A percentile compares a stretch with the other conserved stretches of the same genome.
phyloP scores from a whole-genome alignment of 768 basidiomycete genomes.

The Cystobasidium onofrii region DNA sequence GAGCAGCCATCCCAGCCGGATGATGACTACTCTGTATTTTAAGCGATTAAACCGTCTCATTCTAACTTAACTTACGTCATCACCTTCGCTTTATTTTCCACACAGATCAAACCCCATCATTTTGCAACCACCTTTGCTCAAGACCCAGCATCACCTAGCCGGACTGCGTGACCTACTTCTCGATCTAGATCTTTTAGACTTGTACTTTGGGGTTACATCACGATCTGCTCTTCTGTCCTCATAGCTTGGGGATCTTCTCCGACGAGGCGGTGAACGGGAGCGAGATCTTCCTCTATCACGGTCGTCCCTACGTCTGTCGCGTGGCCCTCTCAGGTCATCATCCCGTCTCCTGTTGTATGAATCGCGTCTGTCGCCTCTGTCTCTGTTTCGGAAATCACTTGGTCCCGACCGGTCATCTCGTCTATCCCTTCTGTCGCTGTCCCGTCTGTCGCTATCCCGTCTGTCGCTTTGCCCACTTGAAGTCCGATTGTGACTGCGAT shows the following conservation, averaged over 20 bases:
- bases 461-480: neutral
- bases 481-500: neutral
- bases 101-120: no score
- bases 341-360: neutral
- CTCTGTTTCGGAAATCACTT: neutral
- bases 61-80: no score
- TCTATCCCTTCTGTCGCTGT: neutral
- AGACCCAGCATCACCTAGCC: no score
- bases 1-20: no score
- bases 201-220: neutral
- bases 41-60: no score
- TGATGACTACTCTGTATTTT: no score
- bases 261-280: constrained; percentile 21
- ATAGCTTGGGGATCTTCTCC: neutral
- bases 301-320: no score
- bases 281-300: constrained; percentile 13
- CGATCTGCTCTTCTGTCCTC: neutral
- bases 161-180: constrained; percentile 15
- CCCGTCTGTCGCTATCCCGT: neutral
- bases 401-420: neutral
- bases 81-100: no score
- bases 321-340: neutral
- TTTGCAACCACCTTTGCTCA: no score
- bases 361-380: constrained; percentile 1
- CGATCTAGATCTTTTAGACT: constrained; percentile 6